Base-by-base conservation (phyloP, 768 basidiomycete genomes). In the Panaeolus papilionaceus region DNA sequence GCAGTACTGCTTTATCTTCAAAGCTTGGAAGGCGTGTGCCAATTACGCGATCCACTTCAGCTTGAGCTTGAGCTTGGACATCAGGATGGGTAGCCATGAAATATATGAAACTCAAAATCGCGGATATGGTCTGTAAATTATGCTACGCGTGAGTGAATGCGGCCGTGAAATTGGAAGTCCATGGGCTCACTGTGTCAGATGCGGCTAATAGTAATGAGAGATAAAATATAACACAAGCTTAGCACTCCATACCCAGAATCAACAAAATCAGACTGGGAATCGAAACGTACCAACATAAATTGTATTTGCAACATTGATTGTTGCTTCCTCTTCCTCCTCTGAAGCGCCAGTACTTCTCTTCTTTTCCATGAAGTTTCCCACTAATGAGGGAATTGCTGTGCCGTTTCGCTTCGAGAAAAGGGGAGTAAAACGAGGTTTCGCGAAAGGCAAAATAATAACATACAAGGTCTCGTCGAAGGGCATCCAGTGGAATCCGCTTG, bases 1-100 rank as follows among this genome's bases (percentile, higher is more conserved):
- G 78, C 4, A 79, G 68, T 33, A 63, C 58, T 2, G 61, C 3
- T 10, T 67, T 66, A 65, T 80, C 78, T 4, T 69, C 69, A 37
- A 75, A 72, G 6, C 64, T 68, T 2, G 79, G 77, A 1, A 81
- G 70, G 2, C 79, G 72, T 2, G 62, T 63, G 12, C 80, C 80
- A 7, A 79, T 66, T 8, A 79, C 72, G 0, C 69, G 61, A 62
- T 81, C 79, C 33, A 82, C 70, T 65, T 81, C 80, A 0, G 61
- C 73, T 68, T 79, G 81, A 6, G 76, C 80, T 58, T 76, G 76
- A 33, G 62, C 67, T 66, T 80, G 78, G 0, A 74, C 67, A 1
- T 81, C 73, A 0, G 77, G 77, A 63, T 75, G 70, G 6, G 67
- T 63, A 8, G 72, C 62, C 75, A 80, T 74, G 11, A 74, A 71